Evolutionary conservation across 768 basidiomycete species (phyloP), one percentile per base, ranked within the genome.

Genomic region (Amanita thiersii): DNA sequence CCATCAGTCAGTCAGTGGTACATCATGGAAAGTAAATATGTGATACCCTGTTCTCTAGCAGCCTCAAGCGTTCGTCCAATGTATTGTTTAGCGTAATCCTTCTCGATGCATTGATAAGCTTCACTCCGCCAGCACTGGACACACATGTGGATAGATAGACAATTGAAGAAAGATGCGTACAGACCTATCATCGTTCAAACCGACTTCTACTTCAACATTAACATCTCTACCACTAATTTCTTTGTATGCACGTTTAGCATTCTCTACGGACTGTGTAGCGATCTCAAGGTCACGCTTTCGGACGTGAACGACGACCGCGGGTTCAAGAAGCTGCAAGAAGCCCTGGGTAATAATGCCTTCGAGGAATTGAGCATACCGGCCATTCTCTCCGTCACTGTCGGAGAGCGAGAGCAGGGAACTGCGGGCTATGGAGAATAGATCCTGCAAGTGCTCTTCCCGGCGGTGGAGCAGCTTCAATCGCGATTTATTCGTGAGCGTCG

Each of bases 401-500:
- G 81, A 69, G 8, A 91, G 73, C 3, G 72, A 66, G 17, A 77
- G 64, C 39, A 89, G 69, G 33, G 75, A 65, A 30, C 66, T 61
- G 38, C 88, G 79, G 1, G 91, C 77, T 1, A 77, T 70, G 5
- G 73, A 62, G 61, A 99, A 97, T 47, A 97, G 77, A 44, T 88
- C 81, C 55, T 94, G 88, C 4, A 97, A 67, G 39, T 92, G 80
- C 57, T 96, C 90, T 62, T 97, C 94, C 37, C 93, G 80, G 44
- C 82, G 79, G 57, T 93, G 86, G 7, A 98, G 77, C 21, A 98
- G 74, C 56, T 75, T 80, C 51, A 99, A 74, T 25, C 96, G 88
- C 10, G 93, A 91, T 56, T 89, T 92, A 73, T 98, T 99, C 50
- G 92, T 96, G 47, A 94, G 73, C 18, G 88, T 97, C 4, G 94